These are phyloP conservation scores for Helicosporidium sp. DNA, from an alignment of 139 green algal species.

Conservation along the genomic window DNA sequence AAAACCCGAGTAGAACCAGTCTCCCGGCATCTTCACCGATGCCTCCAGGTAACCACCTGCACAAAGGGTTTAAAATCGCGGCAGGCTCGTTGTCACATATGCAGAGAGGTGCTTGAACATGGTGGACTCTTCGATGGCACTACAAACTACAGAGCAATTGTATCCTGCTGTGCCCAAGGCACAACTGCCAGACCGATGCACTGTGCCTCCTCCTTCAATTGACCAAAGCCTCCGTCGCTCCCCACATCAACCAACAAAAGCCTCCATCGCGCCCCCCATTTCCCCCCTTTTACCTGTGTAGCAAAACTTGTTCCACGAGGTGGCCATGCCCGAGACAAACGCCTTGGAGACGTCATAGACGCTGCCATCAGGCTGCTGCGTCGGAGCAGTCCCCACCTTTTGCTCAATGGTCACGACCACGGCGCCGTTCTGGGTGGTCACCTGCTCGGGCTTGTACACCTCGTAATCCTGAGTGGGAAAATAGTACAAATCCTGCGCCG, in stretches of 20 bases:
- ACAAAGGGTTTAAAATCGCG: no score
- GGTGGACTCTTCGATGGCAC: no score
- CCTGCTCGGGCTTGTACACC: slow-evolving; percentile 8
- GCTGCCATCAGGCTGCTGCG: slow-evolving; percentile 10
- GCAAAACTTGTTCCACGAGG: slow-evolving; percentile 38
- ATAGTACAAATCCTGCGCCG: slow-evolving; percentile 9
- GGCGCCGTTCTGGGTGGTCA: slow-evolving; percentile 7
- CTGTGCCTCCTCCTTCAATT: no score
- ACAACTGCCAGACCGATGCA: no score
- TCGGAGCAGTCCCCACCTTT: background rate
- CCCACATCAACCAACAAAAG: background rate
- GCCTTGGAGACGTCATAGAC: slow-evolving; percentile 1
- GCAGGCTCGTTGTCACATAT: no score
- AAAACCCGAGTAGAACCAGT: slow-evolving; percentile 15
- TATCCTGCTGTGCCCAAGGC: no score
- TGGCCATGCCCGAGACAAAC: slow-evolving; percentile 21
- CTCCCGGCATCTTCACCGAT: slow-evolving; percentile 21
- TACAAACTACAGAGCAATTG: no score
- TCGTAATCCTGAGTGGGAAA: slow-evolving; percentile 9
- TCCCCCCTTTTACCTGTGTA: slow-evolving; percentile 17
- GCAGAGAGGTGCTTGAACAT: no score
- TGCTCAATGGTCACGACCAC: slow-evolving; percentile 16
- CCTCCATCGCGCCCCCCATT: background rate
- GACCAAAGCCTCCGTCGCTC: no score
- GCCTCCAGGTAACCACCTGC: slow-evolving; percentile 30